These are phyloP conservation scores for Vigna nakashimae DNA, from an alignment of 306 rosid genomes.

Conservation along the genomic window DNA sequence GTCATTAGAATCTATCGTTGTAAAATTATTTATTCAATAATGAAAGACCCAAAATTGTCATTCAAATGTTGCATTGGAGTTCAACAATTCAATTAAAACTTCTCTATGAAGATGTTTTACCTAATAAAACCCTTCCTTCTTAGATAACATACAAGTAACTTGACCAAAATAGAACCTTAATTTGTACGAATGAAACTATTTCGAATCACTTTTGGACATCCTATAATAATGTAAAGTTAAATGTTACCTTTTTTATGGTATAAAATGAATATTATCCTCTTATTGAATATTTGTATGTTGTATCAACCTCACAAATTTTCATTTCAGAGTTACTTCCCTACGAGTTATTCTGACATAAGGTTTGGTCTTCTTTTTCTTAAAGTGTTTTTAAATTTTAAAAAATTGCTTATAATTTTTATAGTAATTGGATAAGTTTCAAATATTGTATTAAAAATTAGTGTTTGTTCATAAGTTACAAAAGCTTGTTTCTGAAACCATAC, in stretches of 20 bases:
- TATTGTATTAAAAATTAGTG: too few relatives aligned
- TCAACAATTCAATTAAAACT: conserved; percentile 9
- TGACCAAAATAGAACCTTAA: neutral
- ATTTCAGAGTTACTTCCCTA: too few relatives aligned
- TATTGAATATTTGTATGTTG: too few relatives aligned
- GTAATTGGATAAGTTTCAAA: too few relatives aligned
- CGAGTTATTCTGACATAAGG: too few relatives aligned
- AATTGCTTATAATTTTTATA: too few relatives aligned
- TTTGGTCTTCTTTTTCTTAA: too few relatives aligned
- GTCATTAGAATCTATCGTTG: conserved; percentile 38
- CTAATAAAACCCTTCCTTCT: neutral
- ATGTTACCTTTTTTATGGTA: too few relatives aligned
- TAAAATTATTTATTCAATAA: conserved; percentile 37
- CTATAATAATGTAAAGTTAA: neutral
- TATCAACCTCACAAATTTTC: too few relatives aligned
- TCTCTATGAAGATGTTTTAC: neutral
- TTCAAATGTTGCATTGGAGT: conserved; percentile 26
- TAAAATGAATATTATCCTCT: too few relatives aligned
- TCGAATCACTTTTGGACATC: neutral
- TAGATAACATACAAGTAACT: neutral
- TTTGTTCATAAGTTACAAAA: neutral
- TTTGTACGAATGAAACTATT: neutral
- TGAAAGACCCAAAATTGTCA: conserved; percentile 20
- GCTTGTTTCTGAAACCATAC: neutral
- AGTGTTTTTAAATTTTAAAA: too few relatives aligned